Conservation (phyloP, 2,329 filamentous ascomycete species). For the Nigrograna mackinnonii region DNA sequence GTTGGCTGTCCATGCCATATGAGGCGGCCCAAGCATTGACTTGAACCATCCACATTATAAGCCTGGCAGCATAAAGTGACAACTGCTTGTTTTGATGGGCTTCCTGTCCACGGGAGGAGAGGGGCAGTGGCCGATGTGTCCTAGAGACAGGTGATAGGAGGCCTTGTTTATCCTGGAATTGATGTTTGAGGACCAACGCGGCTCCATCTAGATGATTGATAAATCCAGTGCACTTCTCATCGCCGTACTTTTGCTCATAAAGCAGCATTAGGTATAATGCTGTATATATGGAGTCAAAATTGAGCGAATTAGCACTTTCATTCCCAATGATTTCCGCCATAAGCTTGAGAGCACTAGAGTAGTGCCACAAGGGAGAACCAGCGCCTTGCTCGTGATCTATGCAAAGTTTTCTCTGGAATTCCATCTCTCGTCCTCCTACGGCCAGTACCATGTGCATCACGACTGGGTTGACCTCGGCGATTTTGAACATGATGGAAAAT, state of each 20-base stretch:
- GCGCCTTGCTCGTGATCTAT: constrained; percentile 1
- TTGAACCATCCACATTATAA: constrained; percentile 38
- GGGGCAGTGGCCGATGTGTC: background rate
- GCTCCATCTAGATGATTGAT: constrained; percentile 38
- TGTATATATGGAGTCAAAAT: constrained; percentile 35
- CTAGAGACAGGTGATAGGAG: constrained; percentile 6
- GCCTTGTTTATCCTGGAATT: constrained; percentile 9
- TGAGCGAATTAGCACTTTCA: constrained; percentile 16
- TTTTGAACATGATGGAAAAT: constrained; percentile 41
- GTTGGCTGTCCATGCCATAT: constrained; percentile 36
- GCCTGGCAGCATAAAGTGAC: constrained; percentile 37
- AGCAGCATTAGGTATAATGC: constrained; percentile 41
- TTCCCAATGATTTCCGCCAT: constrained; percentile 32
- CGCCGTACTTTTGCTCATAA: constrained; percentile 45
- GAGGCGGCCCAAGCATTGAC: constrained; percentile 33
- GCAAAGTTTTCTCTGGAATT: constrained; percentile 18
- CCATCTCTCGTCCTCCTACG: constrained; percentile 35
- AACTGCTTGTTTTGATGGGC: constrained; percentile 11
- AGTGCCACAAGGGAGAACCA: constrained; percentile 26
- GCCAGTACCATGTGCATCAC: constrained; percentile 44
- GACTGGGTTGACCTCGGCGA: constrained; percentile 37
- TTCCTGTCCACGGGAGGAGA: background rate
- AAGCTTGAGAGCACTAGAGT: constrained; percentile 32
- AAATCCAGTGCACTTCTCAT: constrained; percentile 31
- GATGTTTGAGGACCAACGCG: constrained; percentile 31